A percentile compares a stretch with the other conserved stretches of the same genome.
Conservation (phyloP, 306 rosid species). For the Quercus agrifolia region DNA sequence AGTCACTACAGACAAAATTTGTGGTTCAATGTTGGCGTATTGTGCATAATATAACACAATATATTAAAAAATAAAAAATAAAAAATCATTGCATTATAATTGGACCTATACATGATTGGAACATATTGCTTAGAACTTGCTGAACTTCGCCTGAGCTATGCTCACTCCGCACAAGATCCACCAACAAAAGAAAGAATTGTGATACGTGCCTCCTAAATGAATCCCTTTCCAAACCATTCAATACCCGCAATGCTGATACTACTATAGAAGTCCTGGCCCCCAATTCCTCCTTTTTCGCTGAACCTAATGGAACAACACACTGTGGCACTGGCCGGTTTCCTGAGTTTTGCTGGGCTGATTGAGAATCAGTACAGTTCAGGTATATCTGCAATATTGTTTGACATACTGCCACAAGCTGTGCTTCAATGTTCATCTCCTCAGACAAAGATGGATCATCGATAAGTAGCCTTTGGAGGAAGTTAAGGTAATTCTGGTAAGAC, state of each 20-base stretch:
- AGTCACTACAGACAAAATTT: slow-evolving; percentile 23
- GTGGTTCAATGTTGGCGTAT: slow-evolving; percentile 21
- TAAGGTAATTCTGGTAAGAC: slow-evolving; percentile 69
- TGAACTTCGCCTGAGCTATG: slow-evolving; percentile 93
- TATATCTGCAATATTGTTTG: slow-evolving; percentile 68
- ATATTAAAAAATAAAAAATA: background rate
- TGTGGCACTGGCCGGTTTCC: slow-evolving; percentile 34
- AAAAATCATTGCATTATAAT: slow-evolving; percentile 52
- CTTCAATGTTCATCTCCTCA: slow-evolving; percentile 57
- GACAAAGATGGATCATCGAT: slow-evolving; percentile 23
- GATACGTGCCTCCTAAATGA: slow-evolving; percentile 65
- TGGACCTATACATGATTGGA: slow-evolving; percentile 82
- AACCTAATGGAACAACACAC: slow-evolving; percentile 73
- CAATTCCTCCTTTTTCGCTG: slow-evolving; percentile 83
- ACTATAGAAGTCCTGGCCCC: slow-evolving; percentile 75
- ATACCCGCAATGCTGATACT: slow-evolving; percentile 69
- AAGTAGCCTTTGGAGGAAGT: slow-evolving; percentile 57
- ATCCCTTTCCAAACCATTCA: slow-evolving; percentile 51
- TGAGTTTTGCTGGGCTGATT: slow-evolving; percentile 31
- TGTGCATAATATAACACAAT: slow-evolving; percentile 13
- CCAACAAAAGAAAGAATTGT: slow-evolving; percentile 74
- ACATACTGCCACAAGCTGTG: slow-evolving; percentile 60
- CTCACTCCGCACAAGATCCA: slow-evolving; percentile 83
- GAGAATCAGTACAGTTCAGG: slow-evolving; percentile 58
- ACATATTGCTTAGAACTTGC: slow-evolving; percentile 65